Percentiles rank a stretch among this genome's conserved stretches.
Conservation (phyloP, 2,329 filamentous ascomycete species). For the Hymenoscyphus infarciens region DNA sequence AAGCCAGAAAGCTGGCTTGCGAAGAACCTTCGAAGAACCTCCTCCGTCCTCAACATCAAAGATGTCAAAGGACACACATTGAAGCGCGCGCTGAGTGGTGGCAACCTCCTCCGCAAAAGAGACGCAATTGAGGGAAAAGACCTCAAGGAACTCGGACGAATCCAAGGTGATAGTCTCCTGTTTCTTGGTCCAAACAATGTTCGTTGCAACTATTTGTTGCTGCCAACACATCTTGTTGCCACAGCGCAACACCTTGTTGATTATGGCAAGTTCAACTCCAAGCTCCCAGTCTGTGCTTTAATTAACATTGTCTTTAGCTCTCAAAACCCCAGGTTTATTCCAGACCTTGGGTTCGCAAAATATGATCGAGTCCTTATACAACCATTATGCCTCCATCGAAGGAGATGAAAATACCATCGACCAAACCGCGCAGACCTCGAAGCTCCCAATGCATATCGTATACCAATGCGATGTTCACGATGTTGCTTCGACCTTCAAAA, state of each 20-base stretch:
- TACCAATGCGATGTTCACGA: conserved; percentile 55
- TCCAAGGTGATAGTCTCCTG: conserved; percentile 60
- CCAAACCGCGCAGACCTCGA: conserved; percentile 56
- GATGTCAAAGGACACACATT: conserved; percentile 21
- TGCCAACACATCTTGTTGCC: conserved; percentile 62
- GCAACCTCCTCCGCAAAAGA: conserved; percentile 48
- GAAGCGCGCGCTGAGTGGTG: conserved; percentile 51
- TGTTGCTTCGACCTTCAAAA: conserved; percentile 65
- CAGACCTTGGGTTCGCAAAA: conserved; percentile 56
- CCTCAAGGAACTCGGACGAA: conserved; percentile 55
- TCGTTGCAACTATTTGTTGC: not conserved
- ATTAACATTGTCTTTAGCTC: conserved; percentile 29
- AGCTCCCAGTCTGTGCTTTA: not conserved
- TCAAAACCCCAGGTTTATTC: conserved; percentile 55
- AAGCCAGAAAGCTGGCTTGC: conserved; percentile 39
- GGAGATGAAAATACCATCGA: conserved; percentile 47
- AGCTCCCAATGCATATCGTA: conserved; percentile 55
- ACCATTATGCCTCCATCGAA: conserved; percentile 57
- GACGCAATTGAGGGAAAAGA: conserved; percentile 48
- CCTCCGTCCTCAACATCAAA: conserved; percentile 34
- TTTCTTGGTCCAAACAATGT: conserved; percentile 56
- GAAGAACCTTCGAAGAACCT: conserved; percentile 37
- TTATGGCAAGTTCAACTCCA: conserved; percentile 44
- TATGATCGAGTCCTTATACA: conserved; percentile 55
- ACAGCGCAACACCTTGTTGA: conserved; percentile 62